A percentile compares a stretch with the other conserved stretches of the same genome.
Evolutionary conservation across 202 grass and related monocot genomes (phyloP).

Genomic region (Alloteropsis angusta): DNA sequence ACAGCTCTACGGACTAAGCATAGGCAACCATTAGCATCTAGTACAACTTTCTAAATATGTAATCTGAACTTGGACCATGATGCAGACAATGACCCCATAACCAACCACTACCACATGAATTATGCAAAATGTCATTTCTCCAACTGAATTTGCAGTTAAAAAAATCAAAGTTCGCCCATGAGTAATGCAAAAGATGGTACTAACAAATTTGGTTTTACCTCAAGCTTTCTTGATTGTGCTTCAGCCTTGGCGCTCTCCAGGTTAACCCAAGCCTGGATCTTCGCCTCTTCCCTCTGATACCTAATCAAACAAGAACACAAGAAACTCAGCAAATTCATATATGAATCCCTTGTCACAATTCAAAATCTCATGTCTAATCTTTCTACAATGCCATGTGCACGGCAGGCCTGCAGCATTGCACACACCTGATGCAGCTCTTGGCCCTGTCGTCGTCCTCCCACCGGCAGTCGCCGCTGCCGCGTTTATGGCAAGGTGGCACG

Average conservation of each 20-base stretch:
- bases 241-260: conserved; percentile 92
- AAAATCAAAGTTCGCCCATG: background rate
- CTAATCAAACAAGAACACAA: conserved; percentile 35
- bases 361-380: background rate
- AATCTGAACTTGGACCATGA: background rate
- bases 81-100: background rate
- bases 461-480: conserved; percentile 30
- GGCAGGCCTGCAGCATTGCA: too few species aligned
- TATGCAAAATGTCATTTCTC: background rate
- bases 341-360: background rate
- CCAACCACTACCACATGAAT: background rate
- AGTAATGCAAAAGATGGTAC: background rate
- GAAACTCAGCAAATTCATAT: background rate
- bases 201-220: conserved; percentile 37
- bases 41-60: background rate
- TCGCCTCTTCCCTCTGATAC: conserved; percentile 90
- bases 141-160: too few species aligned
- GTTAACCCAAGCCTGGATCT: conserved; percentile 96
- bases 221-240: conserved; percentile 91
- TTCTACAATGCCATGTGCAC: background rate
- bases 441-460: conserved; percentile 86
- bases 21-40: background rate
- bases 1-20: background rate
- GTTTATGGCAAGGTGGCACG: conserved; percentile 20
- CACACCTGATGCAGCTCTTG: conserved; percentile 85